These are phyloP conservation scores for Cerrena zonata DNA, from an alignment of 1,284 basidiomycete genomes.

Conservation along the genomic window DNA sequence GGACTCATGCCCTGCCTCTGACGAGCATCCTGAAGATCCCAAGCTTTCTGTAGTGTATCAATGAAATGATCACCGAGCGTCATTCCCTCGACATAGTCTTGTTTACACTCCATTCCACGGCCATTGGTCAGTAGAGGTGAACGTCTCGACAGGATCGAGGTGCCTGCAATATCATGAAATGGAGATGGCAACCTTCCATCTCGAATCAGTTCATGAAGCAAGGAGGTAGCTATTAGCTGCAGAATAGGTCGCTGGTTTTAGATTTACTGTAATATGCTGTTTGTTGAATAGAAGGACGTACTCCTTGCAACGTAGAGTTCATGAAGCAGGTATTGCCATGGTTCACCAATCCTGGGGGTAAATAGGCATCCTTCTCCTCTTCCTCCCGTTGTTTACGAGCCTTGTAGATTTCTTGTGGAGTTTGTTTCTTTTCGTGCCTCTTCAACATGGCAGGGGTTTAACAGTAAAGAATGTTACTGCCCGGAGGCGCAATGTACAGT, in stretches of 20 bases:
- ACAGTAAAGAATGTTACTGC: neutral
- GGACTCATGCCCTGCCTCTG: conserved; percentile 52
- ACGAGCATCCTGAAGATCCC: conserved; percentile 50
- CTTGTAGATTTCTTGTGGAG: conserved; percentile 59
- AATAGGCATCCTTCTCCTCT: conserved; percentile 47
- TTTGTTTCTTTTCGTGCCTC: conserved; percentile 37
- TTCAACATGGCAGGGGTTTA: neutral
- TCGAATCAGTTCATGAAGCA: conserved; percentile 54
- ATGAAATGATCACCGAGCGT: conserved; percentile 63
- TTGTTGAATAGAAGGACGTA: conserved; percentile 22
- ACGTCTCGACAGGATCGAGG: conserved; percentile 39
- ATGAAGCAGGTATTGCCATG: conserved; percentile 91
- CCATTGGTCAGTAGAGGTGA: conserved; percentile 67
- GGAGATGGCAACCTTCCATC: conserved; percentile 43
- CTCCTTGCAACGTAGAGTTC: conserved; percentile 79
- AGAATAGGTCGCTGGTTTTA: neutral
- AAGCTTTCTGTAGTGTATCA: conserved; percentile 49
- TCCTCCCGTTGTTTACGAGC: conserved; percentile 58
- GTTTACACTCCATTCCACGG: conserved; percentile 49
- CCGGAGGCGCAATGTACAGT: neutral
- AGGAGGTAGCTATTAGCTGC: conserved; percentile 61
- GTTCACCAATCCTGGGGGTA: conserved; percentile 75
- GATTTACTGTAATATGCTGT: neutral
- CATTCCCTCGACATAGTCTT: conserved; percentile 50
- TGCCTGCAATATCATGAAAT: conserved; percentile 34